Base-by-base conservation (phyloP, 2,329 filamentous ascomycete genomes). In the Curvularia verruculosa region DNA sequence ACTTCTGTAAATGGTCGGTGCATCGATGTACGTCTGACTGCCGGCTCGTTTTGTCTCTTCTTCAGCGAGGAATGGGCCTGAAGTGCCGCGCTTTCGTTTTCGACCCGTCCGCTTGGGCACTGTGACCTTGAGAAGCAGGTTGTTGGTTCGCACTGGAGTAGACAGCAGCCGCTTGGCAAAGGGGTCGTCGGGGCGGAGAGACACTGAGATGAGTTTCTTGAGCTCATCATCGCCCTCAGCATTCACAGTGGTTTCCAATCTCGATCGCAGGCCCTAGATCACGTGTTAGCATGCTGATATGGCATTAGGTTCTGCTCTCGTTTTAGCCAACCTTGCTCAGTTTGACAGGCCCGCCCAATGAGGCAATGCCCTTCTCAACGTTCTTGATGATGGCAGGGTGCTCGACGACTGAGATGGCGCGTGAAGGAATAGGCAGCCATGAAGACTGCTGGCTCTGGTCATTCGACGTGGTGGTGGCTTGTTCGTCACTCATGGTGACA, bases 31-130 rank as follows among this genome's bases (percentile, higher is more conserved):
- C 10, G 36, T 40, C 18, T 63, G 60, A 36, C 57, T 41, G 24
- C 15, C 28, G 19, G 36, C 51, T 18, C 15, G 40, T 21, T 51
- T 53, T 34, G 52, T 39, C 2, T 68, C 61, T 70, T 87, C 49
- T 34, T 69, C 66, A 10, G 60, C n/a, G 23, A 74, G 39, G 45
- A 75, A 94, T 0, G 89, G 87, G 4, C 82, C 88, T 53, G 87
- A 74, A 5, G 86, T 87, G n/a, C 91, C 92, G 65, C 88, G 83
- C 78, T 93, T 96, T 56, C 93, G 85, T 77, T 90, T 96, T 58
- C 92, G 85, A 3, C 93, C 93, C 2, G 92, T 97, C 54, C 91
- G 83, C 75, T 88, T 95, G 0, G 95, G 94, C 1, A 98, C 86
- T 0, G 89, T 92, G 53, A 99, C 83, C 73, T 92, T 93, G 51